Conservation (phyloP, 2,329 filamentous ascomycete genomes). For the Trichoderma lentiforme region DNA sequence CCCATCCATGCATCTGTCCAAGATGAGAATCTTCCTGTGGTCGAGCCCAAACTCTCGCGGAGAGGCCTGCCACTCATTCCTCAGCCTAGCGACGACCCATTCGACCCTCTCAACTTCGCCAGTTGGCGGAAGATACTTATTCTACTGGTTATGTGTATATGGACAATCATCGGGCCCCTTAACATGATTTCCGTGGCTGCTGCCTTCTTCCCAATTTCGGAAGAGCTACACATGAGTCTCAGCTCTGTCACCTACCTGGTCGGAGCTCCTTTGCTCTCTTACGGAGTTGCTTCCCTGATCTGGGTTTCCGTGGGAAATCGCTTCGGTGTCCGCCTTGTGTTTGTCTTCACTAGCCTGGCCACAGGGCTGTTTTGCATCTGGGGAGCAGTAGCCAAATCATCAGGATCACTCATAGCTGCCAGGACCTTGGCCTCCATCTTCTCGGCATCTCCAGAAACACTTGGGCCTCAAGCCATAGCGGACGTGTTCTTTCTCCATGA, state of each 20-base stretch:
- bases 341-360: neutral
- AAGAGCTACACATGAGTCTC: conserved; percentile 1
- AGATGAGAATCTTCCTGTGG: neutral
- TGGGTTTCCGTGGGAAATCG: neutral
- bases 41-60: neutral
- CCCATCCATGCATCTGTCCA: neutral
- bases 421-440: conserved; percentile 3
- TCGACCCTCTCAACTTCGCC: conserved; percentile 1
- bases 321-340: neutral
- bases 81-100: conserved; percentile 3
- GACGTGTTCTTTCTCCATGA: conserved; percentile 4
- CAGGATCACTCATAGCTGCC: neutral
- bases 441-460: conserved; percentile 1
- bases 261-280: neutral
- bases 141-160: neutral
- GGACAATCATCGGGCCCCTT: neutral
- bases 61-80: neutral
- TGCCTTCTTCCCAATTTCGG: conserved; percentile 4
- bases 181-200: conserved; percentile 5
- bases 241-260: conserved; percentile 1
- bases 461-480: neutral
- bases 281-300: conserved; percentile 7
- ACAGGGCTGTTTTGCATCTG: neutral
- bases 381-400: neutral
- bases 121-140: neutral